These are phyloP conservation scores for Acephala macrosclerotiorum DNA, from an alignment of 2,329 filamentous ascomycete genomes.

Conservation along the genomic window DNA sequence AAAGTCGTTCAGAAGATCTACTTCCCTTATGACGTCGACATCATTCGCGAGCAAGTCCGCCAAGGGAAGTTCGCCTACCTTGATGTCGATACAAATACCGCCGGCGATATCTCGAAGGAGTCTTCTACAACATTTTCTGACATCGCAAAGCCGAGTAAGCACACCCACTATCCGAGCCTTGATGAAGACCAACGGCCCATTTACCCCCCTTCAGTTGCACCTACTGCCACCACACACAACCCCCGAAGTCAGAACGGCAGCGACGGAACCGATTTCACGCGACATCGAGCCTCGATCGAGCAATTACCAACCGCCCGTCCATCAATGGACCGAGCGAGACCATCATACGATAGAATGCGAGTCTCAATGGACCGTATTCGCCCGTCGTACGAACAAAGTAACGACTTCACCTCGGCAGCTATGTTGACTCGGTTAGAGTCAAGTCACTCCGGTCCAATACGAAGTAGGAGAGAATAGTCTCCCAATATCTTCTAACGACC, in stretches of 20 bases:
- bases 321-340: conserved; percentile 68
- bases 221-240: conserved; percentile 78
- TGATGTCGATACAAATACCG: conserved; percentile 42
- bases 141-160: conserved; percentile 56
- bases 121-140: conserved; percentile 66
- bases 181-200: conserved; percentile 92
- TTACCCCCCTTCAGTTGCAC: conserved; percentile 87
- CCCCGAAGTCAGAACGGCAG: conserved; percentile 88
- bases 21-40: conserved; percentile 91
- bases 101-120: conserved; percentile 50
- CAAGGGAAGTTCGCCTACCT: conserved; percentile 84
- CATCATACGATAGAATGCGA: conserved; percentile 87
- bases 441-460: conserved; percentile 51
- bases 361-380: conserved; percentile 87
- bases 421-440: conserved; percentile 86
- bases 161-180: conserved; percentile 66
- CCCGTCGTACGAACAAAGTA: conserved; percentile 84
- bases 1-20: conserved; percentile 95
- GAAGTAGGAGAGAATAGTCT: conserved; percentile 36
- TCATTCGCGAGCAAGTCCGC: conserved; percentile 90
- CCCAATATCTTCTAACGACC: conserved; percentile 33
- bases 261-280: conserved; percentile 90
- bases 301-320: conserved; percentile 44
- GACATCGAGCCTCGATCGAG: conserved; percentile 68
- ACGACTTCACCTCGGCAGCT: conserved; percentile 90